Percentiles rank a stretch among this genome's conserved stretches.
phyloP scores from a whole-genome alignment of 2,329 filamentous ascomycete species.

The Neonectria punicea region DNA sequence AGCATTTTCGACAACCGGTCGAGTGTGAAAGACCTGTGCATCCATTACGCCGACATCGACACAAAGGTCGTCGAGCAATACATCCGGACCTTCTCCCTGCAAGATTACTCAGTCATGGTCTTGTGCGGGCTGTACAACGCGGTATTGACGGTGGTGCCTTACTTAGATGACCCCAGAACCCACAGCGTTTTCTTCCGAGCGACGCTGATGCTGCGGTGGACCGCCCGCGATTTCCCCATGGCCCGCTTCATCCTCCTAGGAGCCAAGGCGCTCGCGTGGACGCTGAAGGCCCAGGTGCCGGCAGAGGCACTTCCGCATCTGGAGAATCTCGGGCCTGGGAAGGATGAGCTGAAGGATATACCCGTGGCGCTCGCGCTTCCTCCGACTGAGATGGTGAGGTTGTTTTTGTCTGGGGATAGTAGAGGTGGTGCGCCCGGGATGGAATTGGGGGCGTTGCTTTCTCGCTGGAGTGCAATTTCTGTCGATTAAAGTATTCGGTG shows the following conservation, averaged over 20 bases:
- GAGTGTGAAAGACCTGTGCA: conserved; percentile 15
- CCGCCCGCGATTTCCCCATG: conserved; percentile 22
- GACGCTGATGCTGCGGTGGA: conserved; percentile 18
- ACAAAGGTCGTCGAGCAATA: conserved; percentile 21
- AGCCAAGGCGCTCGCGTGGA: conserved; percentile 30
- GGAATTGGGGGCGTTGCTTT: conserved; percentile 22
- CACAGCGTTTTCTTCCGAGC: conserved; percentile 24
- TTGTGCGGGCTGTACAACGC: conserved; percentile 29
- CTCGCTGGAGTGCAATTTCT: conserved; percentile 22
- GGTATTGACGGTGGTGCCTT: conserved; percentile 19
- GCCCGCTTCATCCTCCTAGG: conserved; percentile 26
- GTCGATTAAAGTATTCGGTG: background rate
- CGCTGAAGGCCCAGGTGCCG: conserved; percentile 23
- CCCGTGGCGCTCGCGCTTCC: conserved; percentile 31
- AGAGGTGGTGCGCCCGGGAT: background rate
- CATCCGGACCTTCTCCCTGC: conserved; percentile 14
- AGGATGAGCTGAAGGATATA: conserved; percentile 23
- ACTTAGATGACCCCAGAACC: conserved; percentile 17
- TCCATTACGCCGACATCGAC: conserved; percentile 20
- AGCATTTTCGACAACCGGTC: conserved; percentile 21
- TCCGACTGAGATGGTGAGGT: conserved; percentile 20
- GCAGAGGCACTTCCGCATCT: conserved; percentile 14
- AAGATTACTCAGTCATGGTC: conserved; percentile 28
- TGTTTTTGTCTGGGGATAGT: conserved; percentile 5
- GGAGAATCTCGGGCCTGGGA: conserved; percentile 13